Percentiles rank a stretch among this genome's conserved stretches.
Conservation (phyloP, 208 protist species). For the Trypanosoma lewisi region DNA sequence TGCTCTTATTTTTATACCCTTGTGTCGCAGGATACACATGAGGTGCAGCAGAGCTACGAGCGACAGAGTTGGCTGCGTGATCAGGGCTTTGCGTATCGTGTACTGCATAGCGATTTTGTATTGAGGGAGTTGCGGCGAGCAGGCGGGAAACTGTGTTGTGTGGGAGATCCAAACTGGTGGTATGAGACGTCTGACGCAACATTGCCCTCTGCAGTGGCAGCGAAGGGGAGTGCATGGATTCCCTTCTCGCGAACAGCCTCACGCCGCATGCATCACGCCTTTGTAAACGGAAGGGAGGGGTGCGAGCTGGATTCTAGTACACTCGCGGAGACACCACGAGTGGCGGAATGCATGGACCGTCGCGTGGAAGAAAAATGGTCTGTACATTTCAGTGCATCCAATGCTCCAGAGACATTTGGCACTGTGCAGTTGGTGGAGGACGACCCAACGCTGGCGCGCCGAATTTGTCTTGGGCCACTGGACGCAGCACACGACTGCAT, state of each 20-base stretch:
- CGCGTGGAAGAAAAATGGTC: conserved; percentile 39
- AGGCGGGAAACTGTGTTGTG: conserved; percentile 66
- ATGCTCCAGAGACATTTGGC: conserved; percentile 79
- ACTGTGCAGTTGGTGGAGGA: conserved; percentile 51
- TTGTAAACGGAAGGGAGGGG: conserved; percentile 41
- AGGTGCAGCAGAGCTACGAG: conserved; percentile 95
- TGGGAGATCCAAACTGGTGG: conserved; percentile 85
- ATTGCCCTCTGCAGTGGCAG: not conserved
- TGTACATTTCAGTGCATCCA: conserved; percentile 73
- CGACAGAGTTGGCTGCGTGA: conserved; percentile 99
- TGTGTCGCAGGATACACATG: conserved; percentile 96
- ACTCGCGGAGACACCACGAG: conserved; percentile 40
- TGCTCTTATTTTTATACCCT: conserved; percentile 99
- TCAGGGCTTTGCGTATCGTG: conserved; percentile 90
- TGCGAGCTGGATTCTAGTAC: conserved; percentile 38
- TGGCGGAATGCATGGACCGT: conserved; percentile 8
- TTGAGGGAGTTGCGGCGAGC: conserved; percentile 27
- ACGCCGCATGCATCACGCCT: conserved; percentile 46
- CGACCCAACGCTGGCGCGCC: conserved; percentile 26
- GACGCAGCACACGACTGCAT: conserved; percentile 32
- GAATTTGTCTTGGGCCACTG: conserved; percentile 32
- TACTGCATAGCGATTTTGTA: conserved; percentile 59
- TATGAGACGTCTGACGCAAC: conserved; percentile 33
- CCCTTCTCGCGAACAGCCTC: conserved; percentile 57
- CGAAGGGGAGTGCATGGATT: conserved; percentile 40